Conservation (phyloP, 305 asterid species). For the Fraxinus albicans region DNA sequence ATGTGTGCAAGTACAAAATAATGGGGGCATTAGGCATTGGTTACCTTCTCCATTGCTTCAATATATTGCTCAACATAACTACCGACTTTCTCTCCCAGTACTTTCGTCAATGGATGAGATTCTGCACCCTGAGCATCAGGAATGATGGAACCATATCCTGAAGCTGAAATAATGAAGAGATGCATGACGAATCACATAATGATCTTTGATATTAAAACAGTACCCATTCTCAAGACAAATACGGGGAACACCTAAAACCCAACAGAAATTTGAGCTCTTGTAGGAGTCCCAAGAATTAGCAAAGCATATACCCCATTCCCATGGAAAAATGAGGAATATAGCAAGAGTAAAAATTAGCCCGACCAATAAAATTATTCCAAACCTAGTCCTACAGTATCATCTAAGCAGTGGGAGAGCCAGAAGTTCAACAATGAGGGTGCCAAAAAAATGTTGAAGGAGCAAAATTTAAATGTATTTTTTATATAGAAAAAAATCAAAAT, state of each 20-base stretch:
- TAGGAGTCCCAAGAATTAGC: neutral
- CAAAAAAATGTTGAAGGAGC: neutral
- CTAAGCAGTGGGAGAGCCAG: neutral
- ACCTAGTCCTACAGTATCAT: neutral
- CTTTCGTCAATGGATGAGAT: slow-evolving; percentile 66
- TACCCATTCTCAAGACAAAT: neutral
- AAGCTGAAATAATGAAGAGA: slow-evolving; percentile 41
- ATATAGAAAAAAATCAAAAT: neutral
- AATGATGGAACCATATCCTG: slow-evolving; percentile 77
- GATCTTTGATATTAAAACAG: neutral
- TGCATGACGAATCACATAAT: neutral
- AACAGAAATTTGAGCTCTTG: neutral
- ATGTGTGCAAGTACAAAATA: slow-evolving; percentile 7
- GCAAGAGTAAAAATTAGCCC: neutral
- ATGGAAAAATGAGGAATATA: neutral
- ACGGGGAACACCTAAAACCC: neutral
- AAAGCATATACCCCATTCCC: neutral
- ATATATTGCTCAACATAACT: slow-evolving; percentile 60
- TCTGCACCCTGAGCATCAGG: slow-evolving; percentile 73
- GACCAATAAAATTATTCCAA: neutral
- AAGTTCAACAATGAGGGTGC: neutral
- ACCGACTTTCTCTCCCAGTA: slow-evolving; percentile 72
- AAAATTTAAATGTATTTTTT: neutral
- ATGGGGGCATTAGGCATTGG: slow-evolving; percentile 17
- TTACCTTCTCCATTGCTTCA: slow-evolving; percentile 94